phyloP scores from a whole-genome alignment of 257 asterid genomes.

The Salvia splendens region DNA sequence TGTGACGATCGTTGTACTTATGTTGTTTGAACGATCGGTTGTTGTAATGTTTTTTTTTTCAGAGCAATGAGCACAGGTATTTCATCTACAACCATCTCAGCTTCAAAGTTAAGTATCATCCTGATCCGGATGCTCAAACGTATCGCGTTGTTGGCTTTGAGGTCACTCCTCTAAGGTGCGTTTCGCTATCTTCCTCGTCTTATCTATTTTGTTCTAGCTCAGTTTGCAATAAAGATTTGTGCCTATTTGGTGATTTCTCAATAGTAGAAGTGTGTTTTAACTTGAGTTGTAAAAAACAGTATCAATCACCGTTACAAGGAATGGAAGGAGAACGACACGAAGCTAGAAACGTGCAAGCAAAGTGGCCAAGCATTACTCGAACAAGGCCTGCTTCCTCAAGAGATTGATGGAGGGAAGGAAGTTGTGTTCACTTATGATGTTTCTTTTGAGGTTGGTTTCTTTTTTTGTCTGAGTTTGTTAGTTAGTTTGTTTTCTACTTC shows the following conservation, averaged over 20 bases:
- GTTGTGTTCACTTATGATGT: constrained; percentile 54
- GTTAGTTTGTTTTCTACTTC: too few relatives aligned
- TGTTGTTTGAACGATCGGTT: constrained; percentile 2
- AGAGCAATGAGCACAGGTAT: constrained; percentile 46
- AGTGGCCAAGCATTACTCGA: constrained; percentile 28
- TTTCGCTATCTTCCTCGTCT: constrained; percentile 16
- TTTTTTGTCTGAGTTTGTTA: too few relatives aligned
- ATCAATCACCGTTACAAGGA: constrained; percentile 45
- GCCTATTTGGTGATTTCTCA: too few relatives aligned
- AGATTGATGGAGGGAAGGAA: constrained; percentile 44
- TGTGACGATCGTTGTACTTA: neutral
- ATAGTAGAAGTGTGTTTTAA: neutral
- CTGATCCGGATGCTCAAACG: constrained; percentile 43
- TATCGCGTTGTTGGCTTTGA: constrained; percentile 60
- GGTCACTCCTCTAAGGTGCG: constrained; percentile 55
- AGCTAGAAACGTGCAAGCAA: constrained; percentile 40
- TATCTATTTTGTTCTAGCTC: too few relatives aligned
- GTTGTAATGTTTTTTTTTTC: constrained; percentile 16
- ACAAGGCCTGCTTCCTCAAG: constrained; percentile 43
- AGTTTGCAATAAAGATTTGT: too few relatives aligned
- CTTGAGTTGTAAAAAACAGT: constrained; percentile 33
- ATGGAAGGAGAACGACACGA: constrained; percentile 47
- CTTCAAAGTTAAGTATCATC: constrained; percentile 57
- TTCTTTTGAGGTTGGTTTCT: constrained; percentile 46
- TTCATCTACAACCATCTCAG: constrained; percentile 50